phyloP scores from a whole-genome alignment of 257 asterid species.

The Nicotiana obtusifolia region DNA sequence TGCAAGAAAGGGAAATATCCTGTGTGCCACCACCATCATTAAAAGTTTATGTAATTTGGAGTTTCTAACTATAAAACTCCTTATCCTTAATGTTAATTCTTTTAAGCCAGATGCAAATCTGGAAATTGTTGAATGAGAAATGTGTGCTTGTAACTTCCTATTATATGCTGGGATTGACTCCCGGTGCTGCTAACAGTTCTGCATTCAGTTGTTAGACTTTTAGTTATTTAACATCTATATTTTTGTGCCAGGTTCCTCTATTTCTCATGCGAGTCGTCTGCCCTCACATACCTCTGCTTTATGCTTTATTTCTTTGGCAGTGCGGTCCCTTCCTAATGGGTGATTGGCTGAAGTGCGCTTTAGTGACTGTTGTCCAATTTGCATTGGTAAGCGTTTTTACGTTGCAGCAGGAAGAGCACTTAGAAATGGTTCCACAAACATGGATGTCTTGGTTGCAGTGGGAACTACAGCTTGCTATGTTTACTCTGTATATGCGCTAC shows the following conservation, averaged over 20 bases:
- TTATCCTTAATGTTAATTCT: too few relatives aligned
- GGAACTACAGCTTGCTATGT: slow-evolving; percentile 96
- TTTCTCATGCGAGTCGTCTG: slow-evolving; percentile 81
- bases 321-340: slow-evolving; percentile 99
- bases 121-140: too few relatives aligned
- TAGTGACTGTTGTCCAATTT: slow-evolving; percentile 83
- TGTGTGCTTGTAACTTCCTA: not conserved
- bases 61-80: too few relatives aligned
- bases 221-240: not conserved
- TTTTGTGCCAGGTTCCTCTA: slow-evolving; percentile 68
- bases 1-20: too few relatives aligned
- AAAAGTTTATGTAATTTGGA: too few relatives aligned
- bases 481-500: slow-evolving; percentile 80
- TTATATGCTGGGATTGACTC: too few relatives aligned
- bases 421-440: slow-evolving; percentile 90
- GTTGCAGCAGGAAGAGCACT: slow-evolving; percentile 97
- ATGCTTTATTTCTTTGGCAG: slow-evolving; percentile 69
- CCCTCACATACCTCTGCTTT: slow-evolving; percentile 82
- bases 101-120: too few relatives aligned
- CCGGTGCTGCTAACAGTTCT: not conserved
- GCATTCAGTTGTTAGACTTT: not conserved
- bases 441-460: slow-evolving; percentile 95
- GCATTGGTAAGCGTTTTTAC: slow-evolving; percentile 92
- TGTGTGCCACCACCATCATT: too few relatives aligned
- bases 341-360: slow-evolving; percentile 93